Conservation (phyloP, 768 basidiomycete genomes). For the Flagelloscypha sp. region DNA sequence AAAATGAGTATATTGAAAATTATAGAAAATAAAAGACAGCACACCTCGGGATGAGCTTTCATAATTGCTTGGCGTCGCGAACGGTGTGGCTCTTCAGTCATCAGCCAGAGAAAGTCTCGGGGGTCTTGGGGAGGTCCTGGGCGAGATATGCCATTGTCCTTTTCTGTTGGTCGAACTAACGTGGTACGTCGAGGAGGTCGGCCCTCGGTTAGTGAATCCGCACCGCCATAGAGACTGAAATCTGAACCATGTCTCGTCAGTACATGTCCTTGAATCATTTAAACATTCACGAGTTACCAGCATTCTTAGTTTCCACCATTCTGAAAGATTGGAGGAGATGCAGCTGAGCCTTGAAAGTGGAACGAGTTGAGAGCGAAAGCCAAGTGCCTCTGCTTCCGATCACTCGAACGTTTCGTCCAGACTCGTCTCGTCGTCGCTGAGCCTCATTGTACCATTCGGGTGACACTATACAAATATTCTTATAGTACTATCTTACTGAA, state of each 20-base stretch:
- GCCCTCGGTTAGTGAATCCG: constrained; percentile 62
- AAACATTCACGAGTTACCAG: no score
- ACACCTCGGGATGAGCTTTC: constrained; percentile 88
- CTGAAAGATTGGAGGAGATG: no score
- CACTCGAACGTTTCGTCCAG: no score
- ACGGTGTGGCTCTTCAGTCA: constrained; percentile 97
- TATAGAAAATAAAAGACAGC: constrained; percentile 11
- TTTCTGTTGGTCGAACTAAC: constrained; percentile 27
- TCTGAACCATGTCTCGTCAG: constrained; percentile 32
- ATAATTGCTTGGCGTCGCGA: constrained; percentile 80
- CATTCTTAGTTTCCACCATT: no score
- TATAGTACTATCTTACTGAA: no score
- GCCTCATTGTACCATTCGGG: no score
- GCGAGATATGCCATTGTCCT: constrained; percentile 34
- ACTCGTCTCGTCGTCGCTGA: no score
- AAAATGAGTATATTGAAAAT: background rate
- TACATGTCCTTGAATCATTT: no score
- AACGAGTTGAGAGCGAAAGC: no score
- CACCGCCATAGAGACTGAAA: constrained; percentile 77
- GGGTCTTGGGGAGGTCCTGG: constrained; percentile 63
- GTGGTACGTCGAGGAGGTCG: constrained; percentile 46
- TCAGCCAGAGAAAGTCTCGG: constrained; percentile 87
- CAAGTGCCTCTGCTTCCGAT: no score
- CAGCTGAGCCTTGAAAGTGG: no score
- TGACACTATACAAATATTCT: no score